Evolutionary conservation across 2,329 filamentous ascomycete species (phyloP), one percentile per base, ranked within the genome.

Genomic region (Trichophyton equinum): DNA sequence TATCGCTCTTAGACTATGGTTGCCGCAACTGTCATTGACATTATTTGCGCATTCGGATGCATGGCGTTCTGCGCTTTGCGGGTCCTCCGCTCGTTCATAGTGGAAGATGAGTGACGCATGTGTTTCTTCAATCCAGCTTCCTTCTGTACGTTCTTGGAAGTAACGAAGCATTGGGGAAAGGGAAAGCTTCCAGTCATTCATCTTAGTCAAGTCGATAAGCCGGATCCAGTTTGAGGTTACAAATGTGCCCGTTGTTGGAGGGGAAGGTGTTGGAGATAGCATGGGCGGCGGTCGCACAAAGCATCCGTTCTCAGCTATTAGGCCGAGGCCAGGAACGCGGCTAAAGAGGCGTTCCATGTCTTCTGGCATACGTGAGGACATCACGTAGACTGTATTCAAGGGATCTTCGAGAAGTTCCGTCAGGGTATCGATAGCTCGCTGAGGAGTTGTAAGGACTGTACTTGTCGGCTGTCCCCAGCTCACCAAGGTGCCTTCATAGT

Each of bases 241-340:
- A 30, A 53, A n/a, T 2, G 49, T 25, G 22, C 22, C 27, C 4
- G 49, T 11, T 1, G 49, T 13, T 13, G 49, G 49, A 9, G 49
- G 49, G 15, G 49, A 53, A 15, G 49, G 49, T 9, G 13, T 30
- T n/a, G 49, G 49, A n/a, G 30, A 38, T 1, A 7, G 2, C 20
- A 84, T 82, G 20, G 33, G 57, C 53, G 82, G 84, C 64, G 89
- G 82, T 67, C 88, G 89, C 61, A 96, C 77, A 74, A 95, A 97
- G 71, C 89, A 95, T 1, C 92, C 92, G 65, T 96, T 96, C 75
- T 97, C 92, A 0, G 92, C 92, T 65, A 97, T 95, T 3, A 97
- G 79, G 2, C 94, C 94, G 2, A 96, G 77, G 63, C 87, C 87
- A 4, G 89, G 87, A 1, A 96, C 87, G 25, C 87, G 83, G 59